A percentile compares a stretch with the other conserved stretches of the same genome.
Evolutionary conservation across 768 basidiomycete species (phyloP).

Genomic region (Agrocybe praecox): DNA sequence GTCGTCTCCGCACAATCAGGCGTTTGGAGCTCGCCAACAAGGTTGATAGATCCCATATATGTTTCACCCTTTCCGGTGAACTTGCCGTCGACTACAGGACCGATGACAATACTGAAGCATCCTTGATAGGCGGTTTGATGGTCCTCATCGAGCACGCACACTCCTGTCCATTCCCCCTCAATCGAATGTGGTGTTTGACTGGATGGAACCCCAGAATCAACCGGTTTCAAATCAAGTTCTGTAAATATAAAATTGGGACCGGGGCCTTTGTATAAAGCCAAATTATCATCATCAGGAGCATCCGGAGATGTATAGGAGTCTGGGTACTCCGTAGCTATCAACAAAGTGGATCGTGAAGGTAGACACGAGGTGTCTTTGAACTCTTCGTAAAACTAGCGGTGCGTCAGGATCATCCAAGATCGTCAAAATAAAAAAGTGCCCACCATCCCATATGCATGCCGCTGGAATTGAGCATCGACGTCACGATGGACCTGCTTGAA

Average conservation of each 20-base stretch:
- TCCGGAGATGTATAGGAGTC: too few relatives aligned
- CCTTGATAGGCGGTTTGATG: not conserved
- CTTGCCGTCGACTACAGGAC: not conserved
- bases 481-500: constrained; percentile 3
- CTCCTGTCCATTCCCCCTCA: not conserved
- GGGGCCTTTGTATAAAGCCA: not conserved
- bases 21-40: not conserved
- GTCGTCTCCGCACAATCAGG: not conserved
- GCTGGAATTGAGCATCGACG: constrained; percentile 1
- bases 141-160: not conserved
- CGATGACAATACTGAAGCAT: not conserved
- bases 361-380: not conserved
- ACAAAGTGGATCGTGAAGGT: not conserved
- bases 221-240: not conserved
- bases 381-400: not conserved
- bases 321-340: too few relatives aligned
- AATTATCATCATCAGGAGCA: too few relatives aligned
- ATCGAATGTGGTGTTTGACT: not conserved
- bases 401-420: not conserved
- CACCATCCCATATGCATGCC: constrained; percentile 8
- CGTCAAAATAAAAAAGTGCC: not conserved
- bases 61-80: not conserved
- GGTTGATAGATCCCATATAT: not conserved
- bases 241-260: not conserved
- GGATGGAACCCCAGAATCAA: not conserved